A percentile compares a stretch with the other conserved stretches of the same genome.
Evolutionary conservation across 23 red algal genomes (phyloP).

Genomic region (Porphyridium purpureum): DNA sequence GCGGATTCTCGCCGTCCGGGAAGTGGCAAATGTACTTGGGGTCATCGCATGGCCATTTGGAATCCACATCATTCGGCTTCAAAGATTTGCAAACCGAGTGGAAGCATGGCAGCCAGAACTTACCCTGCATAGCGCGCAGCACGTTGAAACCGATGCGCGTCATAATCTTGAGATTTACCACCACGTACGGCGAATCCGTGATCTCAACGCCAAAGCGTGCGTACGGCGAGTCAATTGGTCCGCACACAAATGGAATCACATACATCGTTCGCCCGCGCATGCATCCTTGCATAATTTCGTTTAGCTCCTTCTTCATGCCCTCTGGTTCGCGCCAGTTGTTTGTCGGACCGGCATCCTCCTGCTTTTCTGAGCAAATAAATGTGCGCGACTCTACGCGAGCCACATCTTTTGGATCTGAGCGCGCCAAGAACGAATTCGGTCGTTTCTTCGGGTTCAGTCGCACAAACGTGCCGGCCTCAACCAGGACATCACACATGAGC

Average conservation of each 20-base stretch:
- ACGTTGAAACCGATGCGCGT: background rate
- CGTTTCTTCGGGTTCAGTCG: background rate
- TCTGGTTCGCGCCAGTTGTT: background rate
- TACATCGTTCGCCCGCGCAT: background rate
- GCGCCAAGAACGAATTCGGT: background rate
- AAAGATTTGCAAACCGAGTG: background rate
- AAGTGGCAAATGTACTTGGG: constrained; percentile 1
- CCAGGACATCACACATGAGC: background rate
- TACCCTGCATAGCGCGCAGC: background rate
- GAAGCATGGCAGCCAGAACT: background rate
- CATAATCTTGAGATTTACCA: background rate
- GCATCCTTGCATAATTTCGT: background rate
- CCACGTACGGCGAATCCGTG: background rate
- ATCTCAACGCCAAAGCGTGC: background rate
- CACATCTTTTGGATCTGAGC: background rate
- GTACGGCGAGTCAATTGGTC: background rate
- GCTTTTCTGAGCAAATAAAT: background rate
- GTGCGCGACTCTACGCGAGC: background rate
- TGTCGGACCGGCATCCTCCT: background rate
- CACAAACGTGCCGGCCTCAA: background rate
- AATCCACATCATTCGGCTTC: background rate
- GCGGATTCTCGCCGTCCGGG: background rate
- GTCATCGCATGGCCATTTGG: background rate
- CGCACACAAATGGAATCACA: background rate
- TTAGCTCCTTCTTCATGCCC: background rate